phyloP scores from a whole-genome alignment of 768 basidiomycete genomes.

The Termitomyces bulborhizus region DNA sequence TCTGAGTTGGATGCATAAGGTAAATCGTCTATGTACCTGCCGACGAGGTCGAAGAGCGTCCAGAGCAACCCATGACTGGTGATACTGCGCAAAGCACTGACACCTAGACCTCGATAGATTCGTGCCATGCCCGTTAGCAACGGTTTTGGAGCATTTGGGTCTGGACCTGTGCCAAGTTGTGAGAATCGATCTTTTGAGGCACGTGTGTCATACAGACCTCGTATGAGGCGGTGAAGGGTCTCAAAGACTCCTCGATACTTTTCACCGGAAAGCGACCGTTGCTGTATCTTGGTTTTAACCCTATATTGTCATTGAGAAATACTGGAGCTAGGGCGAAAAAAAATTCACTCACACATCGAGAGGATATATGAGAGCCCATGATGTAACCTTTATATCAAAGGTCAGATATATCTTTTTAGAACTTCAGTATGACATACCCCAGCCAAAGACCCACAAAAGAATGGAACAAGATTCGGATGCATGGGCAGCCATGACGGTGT shows the following conservation, averaged over 20 bases:
- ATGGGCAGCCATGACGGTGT: constrained; percentile 87
- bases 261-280: constrained; percentile 80
- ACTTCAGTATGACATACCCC: constrained; percentile 45
- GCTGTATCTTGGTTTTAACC: constrained; percentile 95
- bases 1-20: constrained; percentile 27
- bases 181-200: neutral
- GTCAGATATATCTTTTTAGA: neutral
- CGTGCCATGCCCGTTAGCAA: constrained; percentile 71
- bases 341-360: constrained; percentile 70
- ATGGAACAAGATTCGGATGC: constrained; percentile 73
- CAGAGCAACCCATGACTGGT: constrained; percentile 91
- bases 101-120: constrained; percentile 90
- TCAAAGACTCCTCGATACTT: constrained; percentile 63
- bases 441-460: constrained; percentile 85
- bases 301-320: constrained; percentile 25
- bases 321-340: constrained; percentile 2
- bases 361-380: constrained; percentile 91
- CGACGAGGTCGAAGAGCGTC: constrained; percentile 85
- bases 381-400: constrained; percentile 43
- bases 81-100: constrained; percentile 87
- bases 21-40: constrained; percentile 64
- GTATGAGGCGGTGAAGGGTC: constrained; percentile 72
- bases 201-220: constrained; percentile 45
- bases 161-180: constrained; percentile 48
- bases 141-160: constrained; percentile 71